phyloP scores from a whole-genome alignment of 2,329 filamentous ascomycete genomes.

The Aspergillus sp. region DNA sequence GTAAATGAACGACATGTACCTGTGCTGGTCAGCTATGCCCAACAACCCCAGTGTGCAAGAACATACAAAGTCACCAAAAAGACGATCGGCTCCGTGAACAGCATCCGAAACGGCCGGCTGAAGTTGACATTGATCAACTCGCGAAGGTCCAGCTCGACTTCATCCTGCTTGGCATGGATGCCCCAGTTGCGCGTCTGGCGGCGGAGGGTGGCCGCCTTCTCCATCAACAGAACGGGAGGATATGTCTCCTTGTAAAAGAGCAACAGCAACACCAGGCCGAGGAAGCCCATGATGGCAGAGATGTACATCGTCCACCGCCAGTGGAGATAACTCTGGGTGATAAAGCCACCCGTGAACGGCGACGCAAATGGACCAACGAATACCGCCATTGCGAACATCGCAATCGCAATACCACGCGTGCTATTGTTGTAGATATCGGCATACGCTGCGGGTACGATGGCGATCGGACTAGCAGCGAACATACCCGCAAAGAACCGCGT shows the following conservation, averaged over 20 bases:
- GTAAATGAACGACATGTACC: slow-evolving; percentile 27
- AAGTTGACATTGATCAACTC: slow-evolving; percentile 49
- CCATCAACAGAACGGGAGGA: slow-evolving; percentile 38
- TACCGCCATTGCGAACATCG: slow-evolving; percentile 49
- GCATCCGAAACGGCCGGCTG: slow-evolving; percentile 39
- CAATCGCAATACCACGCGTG: slow-evolving; percentile 40
- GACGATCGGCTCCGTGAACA: slow-evolving; percentile 41
- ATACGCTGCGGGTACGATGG: slow-evolving; percentile 42
- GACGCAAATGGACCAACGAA: slow-evolving; percentile 49
- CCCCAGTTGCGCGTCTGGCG: slow-evolving; percentile 57
- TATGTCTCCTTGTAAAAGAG: slow-evolving; percentile 55
- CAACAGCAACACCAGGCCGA: slow-evolving; percentile 33
- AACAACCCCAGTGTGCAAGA: not conserved
- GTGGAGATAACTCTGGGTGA: slow-evolving; percentile 45
- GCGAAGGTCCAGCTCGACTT: slow-evolving; percentile 50
- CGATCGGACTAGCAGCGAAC: slow-evolving; percentile 43
- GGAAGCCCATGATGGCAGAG: slow-evolving; percentile 52
- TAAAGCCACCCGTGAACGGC: slow-evolving; percentile 52
- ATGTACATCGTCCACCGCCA: slow-evolving; percentile 55
- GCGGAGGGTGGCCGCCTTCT: slow-evolving; percentile 47
- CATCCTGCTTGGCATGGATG: slow-evolving; percentile 54
- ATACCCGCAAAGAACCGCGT: slow-evolving; percentile 48
- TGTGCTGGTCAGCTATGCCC: not conserved
- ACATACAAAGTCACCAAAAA: slow-evolving; percentile 25
- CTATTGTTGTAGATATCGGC: slow-evolving; percentile 51